These are phyloP conservation scores for Cladophialophora chaetospira DNA, from an alignment of 2,329 filamentous ascomycete genomes.

Conservation along the genomic window DNA sequence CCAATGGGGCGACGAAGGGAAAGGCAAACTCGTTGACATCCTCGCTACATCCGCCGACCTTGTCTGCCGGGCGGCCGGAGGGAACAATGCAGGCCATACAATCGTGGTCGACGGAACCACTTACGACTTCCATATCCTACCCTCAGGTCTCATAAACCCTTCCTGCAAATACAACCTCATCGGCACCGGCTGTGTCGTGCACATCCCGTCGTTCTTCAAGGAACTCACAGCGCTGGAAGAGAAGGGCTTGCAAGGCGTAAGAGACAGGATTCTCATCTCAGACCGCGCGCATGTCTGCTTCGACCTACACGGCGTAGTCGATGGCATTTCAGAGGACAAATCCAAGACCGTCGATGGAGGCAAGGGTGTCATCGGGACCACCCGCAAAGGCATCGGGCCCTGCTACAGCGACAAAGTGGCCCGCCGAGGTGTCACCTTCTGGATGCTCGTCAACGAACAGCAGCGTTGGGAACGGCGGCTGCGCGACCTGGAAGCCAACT, in stretches of 20 bases:
- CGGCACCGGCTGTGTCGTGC: conserved; percentile 50
- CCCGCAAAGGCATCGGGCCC: conserved; percentile 56
- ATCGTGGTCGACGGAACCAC: conserved; percentile 50
- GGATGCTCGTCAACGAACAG: conserved; percentile 42
- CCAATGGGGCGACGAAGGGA: conserved; percentile 55
- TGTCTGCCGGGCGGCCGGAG: conserved; percentile 50
- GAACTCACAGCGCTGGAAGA: conserved; percentile 46
- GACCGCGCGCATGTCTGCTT: conserved; percentile 51
- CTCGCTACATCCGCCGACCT: conserved; percentile 48
- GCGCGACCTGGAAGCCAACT: conserved; percentile 42
- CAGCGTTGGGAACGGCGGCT: conserved; percentile 35
- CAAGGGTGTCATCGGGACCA: conserved; percentile 50
- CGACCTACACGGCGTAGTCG: conserved; percentile 48
- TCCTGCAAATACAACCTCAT: conserved; percentile 49
- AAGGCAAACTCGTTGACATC: conserved; percentile 53
- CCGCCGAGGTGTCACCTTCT: conserved; percentile 61
- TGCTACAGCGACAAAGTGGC: conserved; percentile 66
- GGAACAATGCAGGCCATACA: conserved; percentile 53
- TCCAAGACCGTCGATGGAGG: conserved; percentile 39
- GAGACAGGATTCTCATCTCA: conserved; percentile 49
- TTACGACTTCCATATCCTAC: conserved; percentile 54
- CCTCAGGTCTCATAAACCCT: conserved; percentile 48
- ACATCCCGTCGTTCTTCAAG: conserved; percentile 52
- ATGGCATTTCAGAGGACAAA: conserved; percentile 49
- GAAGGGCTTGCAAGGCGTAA: conserved; percentile 46